Base-by-base conservation (phyloP, 2,329 filamentous ascomycete species). In the Epichloe typhina region DNA sequence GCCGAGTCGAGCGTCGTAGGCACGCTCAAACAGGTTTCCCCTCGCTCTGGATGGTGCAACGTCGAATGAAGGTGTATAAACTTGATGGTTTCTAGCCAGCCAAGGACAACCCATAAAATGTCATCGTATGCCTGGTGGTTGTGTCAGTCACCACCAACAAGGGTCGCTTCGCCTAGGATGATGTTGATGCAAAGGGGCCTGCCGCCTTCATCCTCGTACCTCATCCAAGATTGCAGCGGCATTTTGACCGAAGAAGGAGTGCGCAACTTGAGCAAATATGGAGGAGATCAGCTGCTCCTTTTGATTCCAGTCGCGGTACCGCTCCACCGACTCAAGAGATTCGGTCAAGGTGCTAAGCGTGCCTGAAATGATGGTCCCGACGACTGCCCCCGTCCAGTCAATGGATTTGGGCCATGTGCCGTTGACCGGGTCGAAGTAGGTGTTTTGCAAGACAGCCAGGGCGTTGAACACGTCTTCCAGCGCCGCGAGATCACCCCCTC, bases 91-190 rank as follows among this genome's bases (percentile, higher is more conserved):
- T 95, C 88, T 49, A 96, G 71, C 90, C 91, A 96, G 55, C 85
- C 88, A 38, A 97, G 74, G 2, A 94, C 88, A 1, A 96, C 88
- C 91, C 91, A 97, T 3, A 95, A 77, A 70, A 95, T 95, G 64
- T 97, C 91, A 62, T 96, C 91, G 63, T 84, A 95, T 0, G 91
- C 91, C 71, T 93, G 2, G 15, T 15, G 39, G 42, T 26, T 23
- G 11, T 33, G 15, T 50, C 36, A 45, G 48, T 31, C 36, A 39
- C 17, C n/a, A n/a, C 12, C 8, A 33, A 40, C 19, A 19, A 40
- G 40, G 11, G 4, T 41, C 19, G 17, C 21, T 19, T 39, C 13
- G n/a, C 6, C 26, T 4, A 4, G 26, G 8, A 39, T 8, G 7
- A 39, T n/a, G n/a, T n/a, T 8, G 17, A 39, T 39, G n/a, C 15